Evolutionary conservation across 1,284 basidiomycete genomes (phyloP).

Genomic region (Boletus subluridellus): DNA sequence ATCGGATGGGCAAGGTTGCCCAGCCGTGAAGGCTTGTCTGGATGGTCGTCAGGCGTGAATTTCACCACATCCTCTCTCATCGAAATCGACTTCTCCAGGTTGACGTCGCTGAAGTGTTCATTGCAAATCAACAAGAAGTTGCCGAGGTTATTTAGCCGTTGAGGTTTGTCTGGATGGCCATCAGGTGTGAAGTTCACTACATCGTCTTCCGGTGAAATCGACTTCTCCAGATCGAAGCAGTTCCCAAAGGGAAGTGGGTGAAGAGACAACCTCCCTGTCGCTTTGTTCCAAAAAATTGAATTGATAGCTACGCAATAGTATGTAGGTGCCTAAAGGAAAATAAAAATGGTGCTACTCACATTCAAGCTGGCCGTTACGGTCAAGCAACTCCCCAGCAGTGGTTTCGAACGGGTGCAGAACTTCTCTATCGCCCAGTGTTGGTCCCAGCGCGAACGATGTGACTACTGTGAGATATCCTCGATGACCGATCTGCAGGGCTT

Average conservation of each 20-base stretch:
- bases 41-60: too few relatives aligned
- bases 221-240: too few relatives aligned
- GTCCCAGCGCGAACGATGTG: neutral
- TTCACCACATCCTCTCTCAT: too few relatives aligned
- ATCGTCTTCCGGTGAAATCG: too few relatives aligned
- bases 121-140: too few relatives aligned
- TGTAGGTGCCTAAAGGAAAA: neutral
- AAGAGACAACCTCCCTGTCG: neutral
- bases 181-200: too few relatives aligned
- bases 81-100: too few relatives aligned
- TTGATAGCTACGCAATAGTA: neutral
- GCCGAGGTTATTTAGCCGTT: too few relatives aligned
- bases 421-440: neutral
- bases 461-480: neutral
- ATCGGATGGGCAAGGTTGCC: too few relatives aligned
- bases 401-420: neutral
- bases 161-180: too few relatives aligned
- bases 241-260: neutral
- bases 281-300: neutral
- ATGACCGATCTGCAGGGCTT: conserved; percentile 2
- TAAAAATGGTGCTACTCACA: neutral
- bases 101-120: too few relatives aligned
- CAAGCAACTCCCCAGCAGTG: neutral
- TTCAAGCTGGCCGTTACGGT: neutral
- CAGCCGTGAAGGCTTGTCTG: too few relatives aligned